Evolutionary conservation across 2,329 filamentous ascomycete species (phyloP), one percentile per base, ranked within the genome.

Genomic region (Fusarium globosum): DNA sequence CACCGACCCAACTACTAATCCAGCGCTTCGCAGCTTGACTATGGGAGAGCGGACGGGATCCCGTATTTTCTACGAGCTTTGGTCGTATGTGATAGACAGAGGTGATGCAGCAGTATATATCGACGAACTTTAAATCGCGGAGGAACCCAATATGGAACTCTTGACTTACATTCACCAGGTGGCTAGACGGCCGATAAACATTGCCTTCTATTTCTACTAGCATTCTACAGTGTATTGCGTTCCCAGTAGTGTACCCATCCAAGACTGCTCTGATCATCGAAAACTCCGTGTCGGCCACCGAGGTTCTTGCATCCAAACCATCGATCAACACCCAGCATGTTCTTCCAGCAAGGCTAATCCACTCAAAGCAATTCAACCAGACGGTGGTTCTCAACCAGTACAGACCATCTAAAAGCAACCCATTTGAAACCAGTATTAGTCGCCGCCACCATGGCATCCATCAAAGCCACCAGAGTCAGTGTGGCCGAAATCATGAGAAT

Each of bases 61-160:
- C 46, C 46, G 28, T 49, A 49, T 49, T 36, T 52, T 38, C 49
- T n/a, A 26, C 36, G 38, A 57, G 39, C 53, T 57, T 26, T 58
- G 55, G 39, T 58, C n/a, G 30, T 48, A 48, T 58, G 39, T 48
- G 20, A 12, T 13, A 26, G 14, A 10, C 0, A 1, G 0, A 2
- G 4, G 1, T 11, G 9, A n/a, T 48, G 30, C 2, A 28, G 5
- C 2, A 4, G 14, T 57, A 20, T 28, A 26, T 48, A 46, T 26
- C 0, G 4, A 48, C 1, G 0, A 0, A 2, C 0, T 6, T 6
- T 15, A 2, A 18, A 8, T 20, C 11, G 4, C 5, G 8, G 4
- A 16, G 2, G 15, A 30, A 30, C 26, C 6, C 10, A 2, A 16
- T 10, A 8, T 55, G 21, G 12, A n/a, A 43, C 33, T 14, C 9